Conservation (phyloP, 441 rosid species). For the Syzygium syzygioides region DNA sequence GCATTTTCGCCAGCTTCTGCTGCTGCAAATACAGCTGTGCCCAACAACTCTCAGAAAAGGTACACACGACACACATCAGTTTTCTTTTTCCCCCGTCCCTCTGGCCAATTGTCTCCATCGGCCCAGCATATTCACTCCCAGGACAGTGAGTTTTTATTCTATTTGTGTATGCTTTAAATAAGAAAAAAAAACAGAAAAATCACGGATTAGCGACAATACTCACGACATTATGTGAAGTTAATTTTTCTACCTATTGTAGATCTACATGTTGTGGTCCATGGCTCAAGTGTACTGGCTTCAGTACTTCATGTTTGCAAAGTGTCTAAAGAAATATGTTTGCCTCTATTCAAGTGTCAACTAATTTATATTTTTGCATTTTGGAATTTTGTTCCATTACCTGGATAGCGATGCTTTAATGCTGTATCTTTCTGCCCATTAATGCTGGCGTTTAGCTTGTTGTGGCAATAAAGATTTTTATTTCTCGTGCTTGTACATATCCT, state of each 20-base stretch:
- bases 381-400: not conserved
- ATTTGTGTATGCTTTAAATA: not conserved
- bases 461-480: not conserved
- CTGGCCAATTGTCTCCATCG: not conserved
- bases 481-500: not conserved
- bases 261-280: not conserved
- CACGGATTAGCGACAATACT: not conserved
- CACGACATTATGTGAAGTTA: not conserved
- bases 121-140: not conserved
- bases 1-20: conserved; percentile 28
- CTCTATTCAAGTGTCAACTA: not conserved
- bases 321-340: not conserved
- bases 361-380: not conserved
- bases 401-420: not conserved
- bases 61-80: conserved; percentile 22
- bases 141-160: not conserved
- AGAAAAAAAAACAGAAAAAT: not conserved
- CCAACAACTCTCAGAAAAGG: conserved; percentile 86
- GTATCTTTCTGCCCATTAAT: not conserved
- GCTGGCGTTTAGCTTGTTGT: not conserved
- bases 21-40: conserved; percentile 50
- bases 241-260: not conserved
- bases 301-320: not conserved
- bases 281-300: not conserved
- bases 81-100: not conserved